Conservation (phyloP, 805 yeast species). For the Starmera quercuum region DNA sequence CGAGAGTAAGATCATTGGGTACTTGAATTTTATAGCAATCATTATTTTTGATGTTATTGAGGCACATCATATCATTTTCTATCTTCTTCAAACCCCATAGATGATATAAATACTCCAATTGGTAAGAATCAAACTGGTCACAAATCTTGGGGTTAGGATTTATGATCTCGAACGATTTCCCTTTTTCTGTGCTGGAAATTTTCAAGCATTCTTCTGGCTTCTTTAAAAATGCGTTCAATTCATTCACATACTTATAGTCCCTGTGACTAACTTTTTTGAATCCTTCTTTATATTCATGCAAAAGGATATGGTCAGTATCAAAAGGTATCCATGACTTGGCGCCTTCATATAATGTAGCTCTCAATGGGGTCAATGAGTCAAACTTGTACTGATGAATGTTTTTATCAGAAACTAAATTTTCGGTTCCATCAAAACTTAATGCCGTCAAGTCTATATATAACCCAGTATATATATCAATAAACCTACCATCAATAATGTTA, state of each 20-base stretch:
- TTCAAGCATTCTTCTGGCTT: slow-evolving; percentile 1
- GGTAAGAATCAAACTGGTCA: not conserved
- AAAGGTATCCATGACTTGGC: slow-evolving; percentile 3
- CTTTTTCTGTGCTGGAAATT: not conserved
- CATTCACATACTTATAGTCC: slow-evolving; percentile 2
- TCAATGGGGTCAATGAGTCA: slow-evolving; percentile 4
- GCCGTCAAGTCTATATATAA: slow-evolving; percentile 56
- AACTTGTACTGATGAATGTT: slow-evolving; percentile 3
- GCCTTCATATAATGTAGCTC: slow-evolving; percentile 6
- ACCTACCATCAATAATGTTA: slow-evolving; percentile 51
- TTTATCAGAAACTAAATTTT: slow-evolving; percentile 1
- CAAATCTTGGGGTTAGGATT: not conserved
- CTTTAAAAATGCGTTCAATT: slow-evolving; percentile 2
- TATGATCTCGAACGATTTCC: not conserved
- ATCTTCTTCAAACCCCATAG: not conserved
- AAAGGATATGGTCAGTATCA: slow-evolving; percentile 2
- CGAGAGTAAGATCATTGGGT: no score
- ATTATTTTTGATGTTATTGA: no score
- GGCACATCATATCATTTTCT: not conserved
- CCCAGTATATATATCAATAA: slow-evolving; percentile 53
- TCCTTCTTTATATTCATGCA: slow-evolving; percentile 6
- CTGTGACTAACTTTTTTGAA: slow-evolving; percentile 1
- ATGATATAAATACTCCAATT: not conserved
- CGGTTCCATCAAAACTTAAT: slow-evolving; percentile 12
- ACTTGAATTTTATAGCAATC: no score